phyloP scores from a whole-genome alignment of 108 stramenopile genomes.

The Chaetoceros tenuissimus region DNA sequence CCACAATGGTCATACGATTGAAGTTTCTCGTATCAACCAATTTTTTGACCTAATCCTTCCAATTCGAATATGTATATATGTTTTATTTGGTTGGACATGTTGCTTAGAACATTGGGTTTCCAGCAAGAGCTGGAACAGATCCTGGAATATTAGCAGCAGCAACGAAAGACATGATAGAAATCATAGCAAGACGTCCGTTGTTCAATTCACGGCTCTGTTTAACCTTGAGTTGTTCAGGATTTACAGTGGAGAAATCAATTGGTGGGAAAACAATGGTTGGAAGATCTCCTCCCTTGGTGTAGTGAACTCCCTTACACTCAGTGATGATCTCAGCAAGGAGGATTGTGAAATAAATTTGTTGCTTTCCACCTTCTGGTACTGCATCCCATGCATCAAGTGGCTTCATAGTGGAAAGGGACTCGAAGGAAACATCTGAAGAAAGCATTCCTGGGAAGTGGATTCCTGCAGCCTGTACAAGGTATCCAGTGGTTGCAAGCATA shows the following conservation, averaged over 20 bases:
- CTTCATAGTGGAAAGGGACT: conserved; percentile 56
- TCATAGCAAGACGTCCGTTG: conserved; percentile 78
- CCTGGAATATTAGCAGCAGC: conserved; percentile 64
- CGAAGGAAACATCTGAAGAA: conserved; percentile 53
- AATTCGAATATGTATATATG: too few species aligned
- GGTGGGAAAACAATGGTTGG: conserved; percentile 72
- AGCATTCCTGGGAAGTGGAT: conserved; percentile 73
- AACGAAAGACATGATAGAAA: conserved; percentile 66
- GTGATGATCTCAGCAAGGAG: conserved; percentile 59
- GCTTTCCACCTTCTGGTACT: conserved; percentile 53
- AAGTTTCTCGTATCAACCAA: too few species aligned
- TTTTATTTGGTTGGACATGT: too few species aligned
- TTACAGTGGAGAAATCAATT: conserved; percentile 61
- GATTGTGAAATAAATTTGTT: conserved; percentile 56
- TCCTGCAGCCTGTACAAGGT: conserved; percentile 49
- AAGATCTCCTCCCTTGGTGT: conserved; percentile 58
- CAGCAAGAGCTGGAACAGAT: conserved; percentile 59
- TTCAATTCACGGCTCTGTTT: conserved; percentile 62
- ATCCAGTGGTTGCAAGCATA: conserved; percentile 55
- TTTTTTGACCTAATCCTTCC: too few species aligned
- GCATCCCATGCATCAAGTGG: conserved; percentile 71
- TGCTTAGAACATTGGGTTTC: conserved; percentile 56
- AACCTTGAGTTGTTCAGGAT: conserved; percentile 31
- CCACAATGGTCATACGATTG: too few species aligned
- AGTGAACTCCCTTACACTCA: conserved; percentile 53